A percentile compares a stretch with the other conserved stretches of the same genome.
Conservation (phyloP, 2,329 filamentous ascomycete genomes). For the Magnaporthales sp. region DNA sequence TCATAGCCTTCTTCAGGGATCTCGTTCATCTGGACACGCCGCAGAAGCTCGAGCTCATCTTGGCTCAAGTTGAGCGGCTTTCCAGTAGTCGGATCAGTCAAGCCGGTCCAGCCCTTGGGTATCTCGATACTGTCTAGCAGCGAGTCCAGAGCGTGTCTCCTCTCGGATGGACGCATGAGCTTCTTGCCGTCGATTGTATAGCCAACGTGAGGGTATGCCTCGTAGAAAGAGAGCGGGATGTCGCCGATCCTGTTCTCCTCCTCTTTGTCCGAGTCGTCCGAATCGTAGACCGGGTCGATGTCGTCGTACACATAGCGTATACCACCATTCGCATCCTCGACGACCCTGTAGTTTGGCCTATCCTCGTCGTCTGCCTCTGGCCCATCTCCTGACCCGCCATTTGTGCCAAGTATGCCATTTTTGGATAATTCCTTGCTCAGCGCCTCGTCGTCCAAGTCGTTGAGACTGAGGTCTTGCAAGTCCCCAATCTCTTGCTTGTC, state of each 20-base stretch:
- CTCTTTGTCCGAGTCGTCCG: slow-evolving; percentile 82
- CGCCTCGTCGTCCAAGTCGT: not conserved
- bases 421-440: not conserved
- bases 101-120: slow-evolving; percentile 92
- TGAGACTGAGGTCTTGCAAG: not conserved
- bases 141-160: slow-evolving; percentile 76
- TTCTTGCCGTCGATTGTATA: slow-evolving; percentile 99
- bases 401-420: slow-evolving; percentile 11
- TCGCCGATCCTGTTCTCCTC: slow-evolving; percentile 88
- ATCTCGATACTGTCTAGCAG: slow-evolving; percentile 94
- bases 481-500: slow-evolving; percentile 16
- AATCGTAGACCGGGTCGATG: slow-evolving; percentile 91
- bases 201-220: slow-evolving; percentile 94
- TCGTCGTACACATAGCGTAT: slow-evolving; percentile 88
- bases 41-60: slow-evolving; percentile 82
- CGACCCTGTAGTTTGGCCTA: slow-evolving; percentile 42
- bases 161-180: slow-evolving; percentile 91
- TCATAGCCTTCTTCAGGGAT: slow-evolving; percentile 82
- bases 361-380: slow-evolving; percentile 29
- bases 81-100: slow-evolving; percentile 89
- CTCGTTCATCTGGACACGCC: slow-evolving; percentile 83
- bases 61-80: slow-evolving; percentile 81
- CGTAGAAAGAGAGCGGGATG: slow-evolving; percentile 91
- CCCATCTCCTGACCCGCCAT: slow-evolving; percentile 7
- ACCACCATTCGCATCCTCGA: slow-evolving; percentile 83